phyloP scores from a whole-genome alignment of 345 rosid genomes.

The Brassica incana region DNA sequence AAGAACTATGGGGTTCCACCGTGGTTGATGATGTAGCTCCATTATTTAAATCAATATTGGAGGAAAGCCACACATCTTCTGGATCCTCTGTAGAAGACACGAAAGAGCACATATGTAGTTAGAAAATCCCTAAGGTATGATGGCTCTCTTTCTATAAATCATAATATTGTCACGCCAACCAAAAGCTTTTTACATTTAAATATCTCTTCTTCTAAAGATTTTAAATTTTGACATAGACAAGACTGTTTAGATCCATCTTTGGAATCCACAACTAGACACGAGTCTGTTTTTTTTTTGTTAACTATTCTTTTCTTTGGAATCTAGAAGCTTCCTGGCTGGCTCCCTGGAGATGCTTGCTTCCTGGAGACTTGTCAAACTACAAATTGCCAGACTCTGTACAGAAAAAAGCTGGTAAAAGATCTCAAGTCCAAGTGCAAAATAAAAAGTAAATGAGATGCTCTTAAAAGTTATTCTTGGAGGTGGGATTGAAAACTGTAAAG shows the following conservation, averaged over 20 bases:
- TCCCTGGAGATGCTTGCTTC: too few species aligned
- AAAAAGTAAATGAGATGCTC: too few species aligned
- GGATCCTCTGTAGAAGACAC: constrained; percentile 54
- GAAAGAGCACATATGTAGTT: constrained; percentile 61
- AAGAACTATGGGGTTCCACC: constrained; percentile 54
- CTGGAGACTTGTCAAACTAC: too few species aligned
- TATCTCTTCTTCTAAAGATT: not conserved
- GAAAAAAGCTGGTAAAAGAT: too few species aligned
- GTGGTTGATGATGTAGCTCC: constrained; percentile 78
- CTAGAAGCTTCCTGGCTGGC: too few species aligned
- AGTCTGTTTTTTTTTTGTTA: constrained; percentile 15
- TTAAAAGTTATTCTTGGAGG: too few species aligned
- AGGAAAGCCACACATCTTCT: constrained; percentile 69
- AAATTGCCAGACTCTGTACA: too few species aligned
- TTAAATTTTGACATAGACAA: not conserved
- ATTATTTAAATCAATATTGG: constrained; percentile 68
- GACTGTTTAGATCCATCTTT: constrained; percentile 17
- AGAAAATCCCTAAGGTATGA: constrained; percentile 66
- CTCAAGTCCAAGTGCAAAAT: too few species aligned
- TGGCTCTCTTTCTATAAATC: constrained; percentile 18
- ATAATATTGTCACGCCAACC: constrained; percentile 1
- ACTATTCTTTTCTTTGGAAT: constrained; percentile 45
- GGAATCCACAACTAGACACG: not conserved
- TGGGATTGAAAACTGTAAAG: too few species aligned
- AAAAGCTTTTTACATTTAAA: constrained; percentile 5